Base-by-base conservation (phyloP, 805 yeast genomes). In the Millerozyma miso region DNA sequence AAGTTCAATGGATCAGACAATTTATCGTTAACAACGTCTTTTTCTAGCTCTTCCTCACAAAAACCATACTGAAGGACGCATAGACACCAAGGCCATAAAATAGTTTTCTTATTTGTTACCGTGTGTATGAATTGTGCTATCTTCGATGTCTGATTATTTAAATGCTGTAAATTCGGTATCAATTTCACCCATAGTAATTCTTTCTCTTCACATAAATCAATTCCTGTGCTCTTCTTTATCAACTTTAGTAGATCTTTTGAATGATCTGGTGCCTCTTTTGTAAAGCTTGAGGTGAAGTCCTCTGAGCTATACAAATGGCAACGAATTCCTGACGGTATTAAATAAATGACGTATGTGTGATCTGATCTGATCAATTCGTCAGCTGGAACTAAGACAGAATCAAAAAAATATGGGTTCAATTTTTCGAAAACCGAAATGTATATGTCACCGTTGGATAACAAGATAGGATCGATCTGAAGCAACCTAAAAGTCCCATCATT, bases 61-160 rank as follows among this genome's bases (percentile, higher is more conserved):
- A 58, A 50, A 10, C 69, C 77, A 42, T 72, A 64, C 54, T 85
- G 93, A 3, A 79, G 65, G 43, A 77, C 67, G 52, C 90, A 83
- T 16, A 85, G 62, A 37, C 76, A 77, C 52, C 83, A 62, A 0
- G 95, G 95, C 95, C 95, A 86, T 35, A 79, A 60, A 1, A 85
- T 75, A 42, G 70, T 79, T 52, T 81, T 81, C 19, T 68, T 69
- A 49, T 76, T 77, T 23, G 68, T 71, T 3, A 78, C 79, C 0
- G 73, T 66, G 50, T 73, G 77, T 37, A 81, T 66, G 56, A 76
- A 85, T 18, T 71, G 68, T 10, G 88, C 68, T 2, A 85, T 73
- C 8, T 69, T 69, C 0, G 89, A 81, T 0, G 90, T 80, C 49
- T 79, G 74, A 17, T 84, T 85, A 58, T 82, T 83, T 48, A 84